These are phyloP conservation scores for Globisporangium camurandrum DNA, from an alignment of 352 stramenopile genomes.

Conservation along the genomic window DNA sequence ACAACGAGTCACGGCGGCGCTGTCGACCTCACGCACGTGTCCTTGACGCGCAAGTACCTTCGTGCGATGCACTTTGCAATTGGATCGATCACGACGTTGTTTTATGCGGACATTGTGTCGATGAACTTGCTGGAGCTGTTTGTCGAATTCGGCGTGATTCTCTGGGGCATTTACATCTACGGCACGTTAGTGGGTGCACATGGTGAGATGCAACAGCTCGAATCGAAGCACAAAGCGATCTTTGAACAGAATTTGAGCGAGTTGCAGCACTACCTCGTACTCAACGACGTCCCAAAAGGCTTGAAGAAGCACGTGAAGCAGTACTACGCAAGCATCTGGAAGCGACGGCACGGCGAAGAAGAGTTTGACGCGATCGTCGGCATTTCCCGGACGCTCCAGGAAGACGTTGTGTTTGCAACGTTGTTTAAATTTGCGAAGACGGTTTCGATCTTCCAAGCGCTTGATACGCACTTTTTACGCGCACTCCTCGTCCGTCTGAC, in stretches of 20 bases:
- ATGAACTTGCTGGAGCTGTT: constrained; percentile 61
- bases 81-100: constrained; percentile 61
- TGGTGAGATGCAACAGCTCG: constrained; percentile 37
- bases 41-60: constrained; percentile 49
- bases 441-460: constrained; percentile 34
- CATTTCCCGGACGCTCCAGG: constrained; percentile 42
- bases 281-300: constrained; percentile 57
- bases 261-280: constrained; percentile 60
- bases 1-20: constrained; percentile 5
- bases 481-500: constrained; percentile 45
- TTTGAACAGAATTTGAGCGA: constrained; percentile 64
- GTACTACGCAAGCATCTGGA: constrained; percentile 63
- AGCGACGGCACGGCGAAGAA: constrained; percentile 35
- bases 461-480: constrained; percentile 57
- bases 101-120: constrained; percentile 60
- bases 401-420: constrained; percentile 54
- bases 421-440: constrained; percentile 40
- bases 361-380: constrained; percentile 40
- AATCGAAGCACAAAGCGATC: constrained; percentile 33
- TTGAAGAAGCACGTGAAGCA: constrained; percentile 66
- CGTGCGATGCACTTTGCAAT: constrained; percentile 56
- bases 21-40: constrained; percentile 22
- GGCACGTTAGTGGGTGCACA: constrained; percentile 53
- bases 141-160: constrained; percentile 42
- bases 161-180: constrained; percentile 69